Evolutionary conservation across 176 grass and related monocot species (phyloP).

Genomic region (Elaeis guineensis): DNA sequence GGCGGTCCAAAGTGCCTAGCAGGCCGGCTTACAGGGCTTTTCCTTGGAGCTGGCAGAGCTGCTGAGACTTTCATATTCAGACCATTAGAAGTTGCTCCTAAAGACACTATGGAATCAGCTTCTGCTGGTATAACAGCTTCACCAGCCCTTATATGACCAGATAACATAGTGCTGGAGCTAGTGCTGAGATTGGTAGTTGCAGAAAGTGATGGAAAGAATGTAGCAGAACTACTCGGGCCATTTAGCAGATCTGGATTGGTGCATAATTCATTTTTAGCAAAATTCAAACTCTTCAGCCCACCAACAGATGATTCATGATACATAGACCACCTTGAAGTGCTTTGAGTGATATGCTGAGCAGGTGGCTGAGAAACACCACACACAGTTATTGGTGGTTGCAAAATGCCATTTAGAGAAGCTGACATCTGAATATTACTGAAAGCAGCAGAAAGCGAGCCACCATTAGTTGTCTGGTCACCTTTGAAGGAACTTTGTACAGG

Average conservation of each 20-base stretch:
- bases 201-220: conserved; percentile 24
- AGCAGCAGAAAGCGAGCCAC: conserved; percentile 29
- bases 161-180: conserved; percentile 3
- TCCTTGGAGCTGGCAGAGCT: conserved; percentile 33
- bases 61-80: conserved; percentile 28
- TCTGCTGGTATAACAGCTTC: conserved; percentile 36
- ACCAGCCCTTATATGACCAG: conserved; percentile 30
- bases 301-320: conserved; percentile 35
- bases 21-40: conserved; percentile 74
- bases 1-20: conserved; percentile 66
- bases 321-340: conserved; percentile 28
- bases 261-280: conserved; percentile 45
- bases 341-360: conserved; percentile 17
- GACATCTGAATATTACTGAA: conserved; percentile 19
- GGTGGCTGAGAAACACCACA: conserved; percentile 16
- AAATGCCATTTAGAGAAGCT: conserved; percentile 21
- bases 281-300: conserved; percentile 38
- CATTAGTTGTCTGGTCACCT: conserved; percentile 18
- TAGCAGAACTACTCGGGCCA: conserved; percentile 25
- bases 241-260: conserved; percentile 32
- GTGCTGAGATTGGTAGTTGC: conserved; percentile 22
- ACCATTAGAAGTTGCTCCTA: conserved; percentile 30
- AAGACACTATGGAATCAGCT: conserved; percentile 38
- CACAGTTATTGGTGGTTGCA: conserved; percentile 6
- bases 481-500: conserved; percentile 26